Evolutionary conservation across 2,329 filamentous ascomycete species (phyloP).

Genomic region (Meredithiella fracta): DNA sequence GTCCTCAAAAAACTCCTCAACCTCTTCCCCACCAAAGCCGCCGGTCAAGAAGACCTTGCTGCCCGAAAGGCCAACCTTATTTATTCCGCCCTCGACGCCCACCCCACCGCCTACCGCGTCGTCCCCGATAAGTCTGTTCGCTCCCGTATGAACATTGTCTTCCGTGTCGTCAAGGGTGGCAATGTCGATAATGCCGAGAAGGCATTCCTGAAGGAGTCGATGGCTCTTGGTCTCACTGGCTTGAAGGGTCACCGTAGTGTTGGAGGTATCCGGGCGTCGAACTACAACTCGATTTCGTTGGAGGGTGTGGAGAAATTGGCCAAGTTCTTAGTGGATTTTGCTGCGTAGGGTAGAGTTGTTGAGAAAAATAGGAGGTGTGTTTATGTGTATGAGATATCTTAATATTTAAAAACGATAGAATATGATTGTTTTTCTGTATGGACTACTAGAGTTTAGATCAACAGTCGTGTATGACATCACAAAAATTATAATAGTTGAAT

Average conservation of each 20-base stretch:
- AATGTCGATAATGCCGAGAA: conserved; percentile 58
- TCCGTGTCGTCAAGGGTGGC: conserved; percentile 47
- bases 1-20: conserved; percentile 63
- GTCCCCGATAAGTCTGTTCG: conserved; percentile 60
- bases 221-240: conserved; percentile 53
- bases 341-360: conserved; percentile 16
- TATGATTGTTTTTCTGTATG: neutral
- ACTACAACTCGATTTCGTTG: conserved; percentile 71
- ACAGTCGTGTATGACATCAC: too few relatives aligned
- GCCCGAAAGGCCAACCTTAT: conserved; percentile 60
- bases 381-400: neutral
- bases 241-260: conserved; percentile 81
- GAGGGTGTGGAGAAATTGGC: conserved; percentile 52
- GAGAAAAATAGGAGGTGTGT: neutral
- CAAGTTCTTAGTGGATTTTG: conserved; percentile 41
- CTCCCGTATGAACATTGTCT: conserved; percentile 92
- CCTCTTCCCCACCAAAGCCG: conserved; percentile 50
- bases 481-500: too few relatives aligned
- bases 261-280: conserved; percentile 70
- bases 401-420: neutral
- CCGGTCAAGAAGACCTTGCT: conserved; percentile 58
- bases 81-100: conserved; percentile 60
- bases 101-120: conserved; percentile 56
- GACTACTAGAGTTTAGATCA: too few relatives aligned
- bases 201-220: conserved; percentile 58